Percentiles rank a stretch among this genome's conserved stretches.
Conservation (phyloP, 768 basidiomycete genomes). For the Kwoniella newhampshirensis region DNA sequence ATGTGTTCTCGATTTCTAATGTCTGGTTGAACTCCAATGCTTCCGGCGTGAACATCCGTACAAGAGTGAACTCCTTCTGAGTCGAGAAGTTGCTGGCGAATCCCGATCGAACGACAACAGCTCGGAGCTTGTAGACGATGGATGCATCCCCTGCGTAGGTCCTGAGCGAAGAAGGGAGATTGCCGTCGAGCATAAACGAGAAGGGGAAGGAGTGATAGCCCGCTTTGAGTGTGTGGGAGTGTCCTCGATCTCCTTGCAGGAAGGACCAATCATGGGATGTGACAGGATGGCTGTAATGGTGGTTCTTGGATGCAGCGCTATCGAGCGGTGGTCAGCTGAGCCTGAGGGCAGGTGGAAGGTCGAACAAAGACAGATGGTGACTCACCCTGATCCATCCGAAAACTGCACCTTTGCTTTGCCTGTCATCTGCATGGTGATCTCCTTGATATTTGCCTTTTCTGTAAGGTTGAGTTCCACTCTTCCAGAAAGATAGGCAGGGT, state of each 20-base stretch:
- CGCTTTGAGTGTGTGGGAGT: constrained; percentile 88
- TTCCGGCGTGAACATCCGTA: constrained; percentile 73
- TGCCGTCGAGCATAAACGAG: constrained; percentile 77
- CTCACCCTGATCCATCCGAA: constrained; percentile 47
- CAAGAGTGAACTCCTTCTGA: constrained; percentile 63
- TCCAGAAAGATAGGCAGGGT: constrained; percentile 77
- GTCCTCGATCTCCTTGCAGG: constrained; percentile 75
- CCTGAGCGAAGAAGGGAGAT: constrained; percentile 73
- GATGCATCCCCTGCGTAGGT: constrained; percentile 61
- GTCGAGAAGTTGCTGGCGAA: constrained; percentile 69
- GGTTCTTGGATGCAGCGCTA: constrained; percentile 41
- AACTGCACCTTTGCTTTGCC: constrained; percentile 76
- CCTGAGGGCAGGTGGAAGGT: not conserved
- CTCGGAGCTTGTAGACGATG: constrained; percentile 85
- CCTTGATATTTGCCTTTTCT: constrained; percentile 76
- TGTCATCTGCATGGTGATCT: constrained; percentile 77
- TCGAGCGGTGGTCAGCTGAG: too few species aligned
- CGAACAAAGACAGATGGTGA: constrained; percentile 9
- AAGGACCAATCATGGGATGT: constrained; percentile 90
- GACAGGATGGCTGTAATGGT: constrained; percentile 58
- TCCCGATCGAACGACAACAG: constrained; percentile 74
- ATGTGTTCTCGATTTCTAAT: constrained; percentile 85
- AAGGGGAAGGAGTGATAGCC: constrained; percentile 92
- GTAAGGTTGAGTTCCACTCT: constrained; percentile 74
- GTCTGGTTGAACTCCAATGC: constrained; percentile 95